phyloP scores from a whole-genome alignment of 768 basidiomycete species.

The Suillus placidus region DNA sequence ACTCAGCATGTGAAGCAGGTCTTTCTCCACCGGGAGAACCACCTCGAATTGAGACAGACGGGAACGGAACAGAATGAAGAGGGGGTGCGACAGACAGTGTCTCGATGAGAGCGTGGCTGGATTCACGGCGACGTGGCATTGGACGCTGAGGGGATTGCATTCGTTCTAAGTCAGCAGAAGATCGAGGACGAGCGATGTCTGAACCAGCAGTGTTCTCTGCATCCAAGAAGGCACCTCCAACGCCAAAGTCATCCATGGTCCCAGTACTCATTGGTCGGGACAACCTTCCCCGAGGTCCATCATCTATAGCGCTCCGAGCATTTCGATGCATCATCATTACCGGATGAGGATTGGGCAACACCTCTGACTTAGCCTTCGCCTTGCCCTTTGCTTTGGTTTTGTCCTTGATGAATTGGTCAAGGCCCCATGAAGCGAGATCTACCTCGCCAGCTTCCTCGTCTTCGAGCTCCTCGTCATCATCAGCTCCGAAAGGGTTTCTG shows the following conservation, averaged over 20 bases:
- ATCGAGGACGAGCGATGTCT: constrained; percentile 51
- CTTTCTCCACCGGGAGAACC: constrained; percentile 49
- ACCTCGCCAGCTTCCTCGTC: constrained; percentile 64
- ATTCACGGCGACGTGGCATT: constrained; percentile 52
- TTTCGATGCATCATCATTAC: constrained; percentile 40
- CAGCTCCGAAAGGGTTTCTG: constrained; percentile 76
- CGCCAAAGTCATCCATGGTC: constrained; percentile 55
- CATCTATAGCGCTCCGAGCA: constrained; percentile 47
- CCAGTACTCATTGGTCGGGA: constrained; percentile 71
- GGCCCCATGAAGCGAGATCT: constrained; percentile 82
- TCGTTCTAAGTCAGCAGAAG: constrained; percentile 58
- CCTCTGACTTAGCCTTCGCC: constrained; percentile 39
- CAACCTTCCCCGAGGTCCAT: constrained; percentile 42
- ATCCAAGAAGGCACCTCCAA: constrained; percentile 50
- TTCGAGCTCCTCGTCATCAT: constrained; percentile 52
- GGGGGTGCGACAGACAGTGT: constrained; percentile 42
- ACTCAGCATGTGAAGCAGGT: constrained; percentile 37
- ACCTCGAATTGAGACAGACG: constrained; percentile 54
- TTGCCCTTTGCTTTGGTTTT: constrained; percentile 51
- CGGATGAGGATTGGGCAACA: constrained; percentile 50
- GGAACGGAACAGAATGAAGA: constrained; percentile 65
- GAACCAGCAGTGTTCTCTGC: constrained; percentile 29
- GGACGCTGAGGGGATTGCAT: constrained; percentile 44
- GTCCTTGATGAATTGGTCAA: constrained; percentile 77
- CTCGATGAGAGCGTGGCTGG: constrained; percentile 51